Base-by-base conservation (phyloP, 257 asterid species). In the Solanum medicagineum region DNA sequence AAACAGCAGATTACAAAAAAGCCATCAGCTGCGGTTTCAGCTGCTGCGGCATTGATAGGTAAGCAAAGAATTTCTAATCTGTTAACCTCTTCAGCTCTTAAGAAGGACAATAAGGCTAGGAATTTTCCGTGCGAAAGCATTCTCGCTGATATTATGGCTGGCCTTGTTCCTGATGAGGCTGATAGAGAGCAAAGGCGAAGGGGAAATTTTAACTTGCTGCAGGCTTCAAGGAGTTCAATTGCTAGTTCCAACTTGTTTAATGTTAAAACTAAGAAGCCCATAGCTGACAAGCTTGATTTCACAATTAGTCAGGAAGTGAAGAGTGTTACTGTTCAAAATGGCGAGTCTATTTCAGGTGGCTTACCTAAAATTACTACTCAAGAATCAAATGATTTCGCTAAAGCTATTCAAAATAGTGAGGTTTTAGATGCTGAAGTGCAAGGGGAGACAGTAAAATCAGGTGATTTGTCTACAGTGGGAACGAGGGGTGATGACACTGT, bases 141-240 rank as follows among this genome's bases (percentile, higher is more conserved):
- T 36, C 96, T 95, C 60, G 98, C 93, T 85, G 95, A 92, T 83
- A 95, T 95, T 84, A 89, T 97, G 88, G 98, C 98, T 81, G 98
- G 95, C 90, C 92, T 94, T 87, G 98, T 96, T 8, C 95, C 97
- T 24, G 98, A 95, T 77, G 98, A 95, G 89, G 90, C 84, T 81
- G 99, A 97, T 81, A 93, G 98, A 87, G 96, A 90, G 88, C 91
- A 89, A 87, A 90, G 98, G 81, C 91, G 95, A 91, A 90, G 92
- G 88, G 85, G 88, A 24, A 90, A 66, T 86, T 74, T 86, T 54
- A 87, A 80, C 79, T 85, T 85, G 51, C 56, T 80, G 68, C 80
- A 80, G 62, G 89, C 82, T 70, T 81, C 77, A 26, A 86, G n/a
- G 71, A 77, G 84, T 75, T 75, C 70, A 55, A 54, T 85, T 79